phyloP scores from a whole-genome alignment of 164 flowering plant species.

The Sextonia rubra region DNA sequence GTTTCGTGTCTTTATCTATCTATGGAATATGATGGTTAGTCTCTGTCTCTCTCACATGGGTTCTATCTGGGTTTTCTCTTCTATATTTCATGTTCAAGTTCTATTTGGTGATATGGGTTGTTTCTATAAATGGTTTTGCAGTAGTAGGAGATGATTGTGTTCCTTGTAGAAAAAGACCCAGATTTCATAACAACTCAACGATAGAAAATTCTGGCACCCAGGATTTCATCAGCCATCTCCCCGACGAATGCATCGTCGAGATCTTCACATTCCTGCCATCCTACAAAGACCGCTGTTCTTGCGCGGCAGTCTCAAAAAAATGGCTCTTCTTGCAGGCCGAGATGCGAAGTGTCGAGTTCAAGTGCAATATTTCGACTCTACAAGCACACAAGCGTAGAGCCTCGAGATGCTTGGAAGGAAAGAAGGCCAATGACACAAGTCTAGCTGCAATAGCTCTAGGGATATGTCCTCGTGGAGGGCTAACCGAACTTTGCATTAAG shows the following conservation, averaged over 20 bases:
- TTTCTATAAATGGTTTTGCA: slow-evolving; percentile 9
- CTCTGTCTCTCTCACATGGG: not conserved
- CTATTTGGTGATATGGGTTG: not conserved
- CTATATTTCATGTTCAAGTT: not conserved
- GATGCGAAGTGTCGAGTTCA: slow-evolving; percentile 16
- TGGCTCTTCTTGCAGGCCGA: slow-evolving; percentile 20
- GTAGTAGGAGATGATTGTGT: slow-evolving; percentile 1
- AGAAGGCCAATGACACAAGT: slow-evolving; percentile 32
- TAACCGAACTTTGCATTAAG: slow-evolving; percentile 30
- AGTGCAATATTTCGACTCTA: not conserved
- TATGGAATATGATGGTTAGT: slow-evolving; percentile 5
- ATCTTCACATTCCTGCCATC: slow-evolving; percentile 20
- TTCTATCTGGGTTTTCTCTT: not conserved
- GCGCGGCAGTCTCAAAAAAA: slow-evolving; percentile 19
- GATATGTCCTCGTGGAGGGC: slow-evolving; percentile 22
- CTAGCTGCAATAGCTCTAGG: slow-evolving; percentile 42
- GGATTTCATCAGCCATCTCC: slow-evolving; percentile 11
- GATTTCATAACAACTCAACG: not conserved
- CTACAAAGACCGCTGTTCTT: slow-evolving; percentile 14
- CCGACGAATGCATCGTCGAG: slow-evolving; percentile 19
- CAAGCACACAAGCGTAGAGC: not conserved
- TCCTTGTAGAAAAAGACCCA: slow-evolving; percentile 6
- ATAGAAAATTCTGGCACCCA: not conserved
- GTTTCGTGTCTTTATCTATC: not conserved
- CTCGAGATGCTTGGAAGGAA: slow-evolving; percentile 34